A percentile compares a stretch with the other conserved stretches of the same genome.
Conservation (phyloP, 2,329 filamentous ascomycete genomes). For the Thielaviopsis musarum region DNA sequence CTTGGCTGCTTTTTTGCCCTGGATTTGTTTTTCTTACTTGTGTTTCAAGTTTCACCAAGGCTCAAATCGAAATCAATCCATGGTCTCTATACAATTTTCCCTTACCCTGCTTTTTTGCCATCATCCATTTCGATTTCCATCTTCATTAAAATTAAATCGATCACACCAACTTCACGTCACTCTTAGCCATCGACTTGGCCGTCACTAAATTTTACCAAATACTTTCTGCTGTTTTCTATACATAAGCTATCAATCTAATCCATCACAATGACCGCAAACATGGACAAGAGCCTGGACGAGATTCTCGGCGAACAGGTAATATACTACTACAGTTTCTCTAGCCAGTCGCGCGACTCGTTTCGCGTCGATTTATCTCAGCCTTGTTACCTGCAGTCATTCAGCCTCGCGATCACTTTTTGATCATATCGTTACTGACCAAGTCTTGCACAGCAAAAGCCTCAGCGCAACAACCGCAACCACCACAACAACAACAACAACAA, state of each 20-base stretch:
- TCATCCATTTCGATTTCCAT: conserved; percentile 2
- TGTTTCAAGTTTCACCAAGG: conserved; percentile 5
- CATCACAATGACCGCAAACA: conserved; percentile 24
- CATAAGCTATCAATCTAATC: not conserved
- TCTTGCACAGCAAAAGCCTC: not conserved
- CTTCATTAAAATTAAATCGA: conserved; percentile 4
- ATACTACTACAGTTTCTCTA: not conserved
- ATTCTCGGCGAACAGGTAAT: conserved; percentile 35
- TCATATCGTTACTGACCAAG: not conserved
- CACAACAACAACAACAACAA: not conserved
- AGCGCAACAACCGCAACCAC: conserved; percentile 6
- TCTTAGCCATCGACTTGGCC: not conserved
- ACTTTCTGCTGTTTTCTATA: not conserved
- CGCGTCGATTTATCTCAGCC: not conserved
- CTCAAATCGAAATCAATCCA: conserved; percentile 1
- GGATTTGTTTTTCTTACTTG: not conserved
- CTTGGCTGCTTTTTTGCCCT: not conserved
- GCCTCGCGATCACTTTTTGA: not conserved
- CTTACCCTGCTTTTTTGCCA: not conserved
- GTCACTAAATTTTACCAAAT: not conserved
- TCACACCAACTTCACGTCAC: not conserved
- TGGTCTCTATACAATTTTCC: not conserved
- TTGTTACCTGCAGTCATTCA: not conserved
- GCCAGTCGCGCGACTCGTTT: not conserved
- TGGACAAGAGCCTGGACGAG: conserved; percentile 40